phyloP scores from a whole-genome alignment of 2,329 filamentous ascomycete species.

The Purpureocillium takamizusanense region DNA sequence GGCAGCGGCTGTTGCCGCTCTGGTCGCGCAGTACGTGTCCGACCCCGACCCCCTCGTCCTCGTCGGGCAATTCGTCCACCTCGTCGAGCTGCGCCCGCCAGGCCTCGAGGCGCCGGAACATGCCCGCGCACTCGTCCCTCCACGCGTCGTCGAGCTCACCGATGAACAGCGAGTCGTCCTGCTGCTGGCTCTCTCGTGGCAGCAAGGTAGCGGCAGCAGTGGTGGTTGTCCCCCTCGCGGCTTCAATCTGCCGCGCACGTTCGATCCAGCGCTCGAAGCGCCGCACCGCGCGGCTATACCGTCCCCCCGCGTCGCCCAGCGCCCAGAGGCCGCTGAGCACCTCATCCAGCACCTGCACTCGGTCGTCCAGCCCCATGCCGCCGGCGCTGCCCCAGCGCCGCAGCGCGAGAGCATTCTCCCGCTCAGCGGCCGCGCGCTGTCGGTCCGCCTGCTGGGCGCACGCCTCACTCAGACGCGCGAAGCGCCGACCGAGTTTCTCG shows the following conservation, averaged over 20 bases:
- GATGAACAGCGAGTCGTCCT: slow-evolving; percentile 36
- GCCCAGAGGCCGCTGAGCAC: slow-evolving; percentile 49
- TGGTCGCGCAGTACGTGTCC: no score
- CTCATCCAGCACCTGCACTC: slow-evolving; percentile 47
- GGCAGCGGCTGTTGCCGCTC: no score
- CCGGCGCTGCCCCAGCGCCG: slow-evolving; percentile 36
- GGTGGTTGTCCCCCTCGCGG: slow-evolving; percentile 28
- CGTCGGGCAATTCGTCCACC: no score
- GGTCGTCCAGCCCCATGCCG: slow-evolving; percentile 41
- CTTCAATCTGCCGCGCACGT: slow-evolving; percentile 35
- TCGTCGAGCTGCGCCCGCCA: slow-evolving; percentile 40
- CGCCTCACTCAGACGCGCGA: slow-evolving; percentile 27
- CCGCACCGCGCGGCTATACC: slow-evolving; percentile 44
- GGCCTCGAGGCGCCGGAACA: slow-evolving; percentile 45
- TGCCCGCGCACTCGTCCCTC: slow-evolving; percentile 46
- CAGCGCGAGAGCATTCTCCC: slow-evolving; percentile 42
- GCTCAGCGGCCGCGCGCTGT: slow-evolving; percentile 37
- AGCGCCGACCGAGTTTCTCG: slow-evolving; percentile 34
- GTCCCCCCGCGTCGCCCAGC: slow-evolving; percentile 45
- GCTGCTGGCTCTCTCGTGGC: slow-evolving; percentile 12
- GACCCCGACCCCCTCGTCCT: no score
- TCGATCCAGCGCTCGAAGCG: slow-evolving; percentile 53
- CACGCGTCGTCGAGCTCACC: slow-evolving; percentile 47
- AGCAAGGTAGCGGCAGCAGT: slow-evolving; percentile 11
- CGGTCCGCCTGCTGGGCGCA: slow-evolving; percentile 22